Base-by-base conservation (phyloP, 2,329 filamentous ascomycete species). In the Erysiphe pulchra region DNA sequence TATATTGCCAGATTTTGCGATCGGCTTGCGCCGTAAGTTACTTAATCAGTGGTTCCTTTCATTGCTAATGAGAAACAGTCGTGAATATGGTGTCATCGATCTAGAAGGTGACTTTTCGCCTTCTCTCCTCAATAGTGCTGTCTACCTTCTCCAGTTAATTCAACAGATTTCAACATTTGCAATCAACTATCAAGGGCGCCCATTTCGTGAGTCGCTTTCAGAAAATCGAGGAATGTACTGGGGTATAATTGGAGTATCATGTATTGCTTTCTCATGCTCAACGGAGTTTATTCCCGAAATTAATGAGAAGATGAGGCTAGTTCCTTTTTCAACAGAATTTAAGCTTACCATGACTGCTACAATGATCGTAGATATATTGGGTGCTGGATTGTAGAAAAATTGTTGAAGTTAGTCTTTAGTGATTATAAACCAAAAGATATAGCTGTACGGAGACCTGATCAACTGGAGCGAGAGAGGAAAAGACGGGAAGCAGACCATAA, bases 101-200 rank as follows among this genome's bases (percentile, higher is more conserved):
- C 76, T 98, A 3, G 90, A 98, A 63, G 84, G 86, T 54, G 87
- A 95, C 53, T 98, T 98, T 58, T 66, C 77, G 52, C 90, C 90
- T 1, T 93, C 85, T 6, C 73, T 98, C 9, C 77, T 98, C 59
- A 98, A 98, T 69, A 90, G 80, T 42, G 90, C 90, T 47, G 83
- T 98, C 54, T 98, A 95, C 62, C 80, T 98, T 24, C 74, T 98
- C 37, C 90, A 95, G 58, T 76, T 98, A 45, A 95, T 98, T 61
- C 90, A 98, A 63, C 90, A 98, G 62, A 93, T 98, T 58, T 94
- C 86, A 20, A 98, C 90, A 2, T 98, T 98, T 57, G 86, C 90
- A 49, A 93, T 98, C 68, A 98, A 98, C 68, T 98, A 98, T 67
- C 90, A 98, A 63, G 90, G 90, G 48, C 80, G 90, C 10, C 90